Base-by-base conservation (phyloP, 2,329 filamentous ascomycete genomes). In the Cytospora paraplurivora region DNA sequence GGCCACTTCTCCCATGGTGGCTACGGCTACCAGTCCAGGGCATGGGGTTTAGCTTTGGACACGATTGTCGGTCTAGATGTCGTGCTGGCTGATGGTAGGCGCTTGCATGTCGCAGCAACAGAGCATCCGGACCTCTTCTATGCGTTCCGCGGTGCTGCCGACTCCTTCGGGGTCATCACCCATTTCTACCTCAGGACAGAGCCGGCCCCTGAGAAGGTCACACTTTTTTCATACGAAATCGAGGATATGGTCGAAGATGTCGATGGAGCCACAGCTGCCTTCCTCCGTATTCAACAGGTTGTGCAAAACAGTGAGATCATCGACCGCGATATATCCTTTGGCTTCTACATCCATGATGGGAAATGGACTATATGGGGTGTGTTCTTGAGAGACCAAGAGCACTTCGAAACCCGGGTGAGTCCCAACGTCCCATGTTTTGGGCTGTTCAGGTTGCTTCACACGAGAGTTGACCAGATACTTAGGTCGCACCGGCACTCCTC, bases 11-110 rank as follows among this genome's bases (percentile, higher is more conserved):
- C 54, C 4, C 60, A 62, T 12, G 54, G 60, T 1, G 60, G 60
- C 17, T 62, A 62, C 37, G 60, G 60, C 1, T 62, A 62, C 11
- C 60, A 62, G 17, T 62, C 60, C 17, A 38, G 60, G 35, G 60
- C 60, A n/a, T 62, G 60, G 60, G 60, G 60, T 12, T 47, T 62
- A 17, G 60, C 49, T n/a, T 15, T 62, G 44, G 60, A 62, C 11
- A 38, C 44, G 4, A 57, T 62, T 8, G 51, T 53, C 15, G 54
- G 34, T 2, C n/a, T 62, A 47, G 60, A 62, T 11, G 35, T 62
- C 27, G 60, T 47, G 8, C 47, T 62, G 6, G 60, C 60, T 19
- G 54, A 62, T 38, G 54, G 59, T 5, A 52, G 54, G 27, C 33
- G 49, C 13, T 11, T 62, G 17, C 60, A 57, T 32, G 47, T 53